Conservation (phyloP, 495 filamentous ascomycete species). For the Chaetomium tenue region DNA sequence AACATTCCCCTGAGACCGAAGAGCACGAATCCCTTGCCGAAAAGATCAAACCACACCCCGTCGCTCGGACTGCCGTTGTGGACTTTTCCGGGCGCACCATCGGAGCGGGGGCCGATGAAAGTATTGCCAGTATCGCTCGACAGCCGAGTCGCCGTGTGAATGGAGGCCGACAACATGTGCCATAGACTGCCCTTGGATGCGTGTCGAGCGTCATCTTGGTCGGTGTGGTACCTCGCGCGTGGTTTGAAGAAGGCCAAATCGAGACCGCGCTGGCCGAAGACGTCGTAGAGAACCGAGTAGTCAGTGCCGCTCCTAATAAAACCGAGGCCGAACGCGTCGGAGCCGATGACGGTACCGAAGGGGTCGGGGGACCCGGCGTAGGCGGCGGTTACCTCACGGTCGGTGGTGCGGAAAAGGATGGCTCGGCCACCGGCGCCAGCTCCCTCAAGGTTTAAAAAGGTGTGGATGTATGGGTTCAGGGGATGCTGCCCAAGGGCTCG, state of each 20-base stretch:
- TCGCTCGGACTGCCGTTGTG: slow-evolving; percentile 64
- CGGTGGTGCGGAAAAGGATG: slow-evolving; percentile 79
- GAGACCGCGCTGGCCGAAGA: slow-evolving; percentile 79
- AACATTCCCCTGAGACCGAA: slow-evolving; percentile 80
- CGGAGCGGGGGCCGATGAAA: slow-evolving; percentile 61
- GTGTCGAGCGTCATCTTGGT: slow-evolving; percentile 80
- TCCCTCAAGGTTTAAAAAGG: slow-evolving; percentile 92
- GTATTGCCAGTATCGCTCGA: slow-evolving; percentile 64
- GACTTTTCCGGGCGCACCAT: slow-evolving; percentile 56
- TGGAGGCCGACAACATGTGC: slow-evolving; percentile 87
- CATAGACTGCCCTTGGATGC: slow-evolving; percentile 73
- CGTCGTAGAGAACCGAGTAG: slow-evolving; percentile 79
- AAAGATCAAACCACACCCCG: slow-evolving; percentile 93
- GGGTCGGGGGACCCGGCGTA: slow-evolving; percentile 71
- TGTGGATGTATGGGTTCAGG: slow-evolving; percentile 69
- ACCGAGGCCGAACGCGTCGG: slow-evolving; percentile 77
- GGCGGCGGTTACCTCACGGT: slow-evolving; percentile 77
- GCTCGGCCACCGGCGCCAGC: slow-evolving; percentile 91
- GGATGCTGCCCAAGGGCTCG: slow-evolving; percentile 82
- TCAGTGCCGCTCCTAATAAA: slow-evolving; percentile 84
- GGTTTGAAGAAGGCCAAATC: slow-evolving; percentile 90
- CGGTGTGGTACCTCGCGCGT: slow-evolving; percentile 84
- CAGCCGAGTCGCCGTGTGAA: slow-evolving; percentile 68
- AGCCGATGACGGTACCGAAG: slow-evolving; percentile 77
- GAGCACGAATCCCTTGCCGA: slow-evolving; percentile 76